Evolutionary conservation across 148 eudicot species (phyloP).

Genomic region (Dianthus caryophyllus): DNA sequence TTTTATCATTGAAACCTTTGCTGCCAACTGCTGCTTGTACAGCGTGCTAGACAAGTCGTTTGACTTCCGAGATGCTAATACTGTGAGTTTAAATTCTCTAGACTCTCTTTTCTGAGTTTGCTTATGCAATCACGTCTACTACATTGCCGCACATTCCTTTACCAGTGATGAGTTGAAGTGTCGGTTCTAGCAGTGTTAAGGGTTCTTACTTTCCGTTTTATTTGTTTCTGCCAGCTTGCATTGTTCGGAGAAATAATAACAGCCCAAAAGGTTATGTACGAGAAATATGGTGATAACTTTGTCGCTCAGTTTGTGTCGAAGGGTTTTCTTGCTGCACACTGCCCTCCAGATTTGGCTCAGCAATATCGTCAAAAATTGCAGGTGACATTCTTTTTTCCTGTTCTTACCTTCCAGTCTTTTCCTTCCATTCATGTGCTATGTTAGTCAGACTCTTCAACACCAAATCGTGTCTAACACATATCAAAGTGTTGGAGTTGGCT

Average conservation of each 20-base stretch:
- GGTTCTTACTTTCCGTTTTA: background rate
- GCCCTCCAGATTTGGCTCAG: conserved; percentile 84
- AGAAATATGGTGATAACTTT: conserved; percentile 81
- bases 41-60: conserved; percentile 95
- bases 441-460: too few species aligned
- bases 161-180: too few species aligned
- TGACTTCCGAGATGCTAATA: conserved; percentile 82
- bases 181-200: too few species aligned
- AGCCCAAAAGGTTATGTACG: conserved; percentile 95
- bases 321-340: conserved; percentile 58
- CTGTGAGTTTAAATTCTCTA: conserved; percentile 52
- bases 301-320: conserved; percentile 60
- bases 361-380: conserved; percentile 85
- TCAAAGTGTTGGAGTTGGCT: too few species aligned
- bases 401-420: background rate
- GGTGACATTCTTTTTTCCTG: conserved; percentile 33
- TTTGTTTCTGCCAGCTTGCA: conserved; percentile 55
- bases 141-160: background rate
- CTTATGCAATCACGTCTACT: background rate
- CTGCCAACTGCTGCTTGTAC: conserved; percentile 76
- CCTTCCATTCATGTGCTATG: background rate
- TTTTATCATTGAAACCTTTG: conserved; percentile 71
- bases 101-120: background rate
- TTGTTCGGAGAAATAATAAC: conserved; percentile 80
- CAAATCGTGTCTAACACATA: too few species aligned